Base-by-base conservation (phyloP, 2,329 filamentous ascomycete genomes). In the Fusarium abutilonis region DNA sequence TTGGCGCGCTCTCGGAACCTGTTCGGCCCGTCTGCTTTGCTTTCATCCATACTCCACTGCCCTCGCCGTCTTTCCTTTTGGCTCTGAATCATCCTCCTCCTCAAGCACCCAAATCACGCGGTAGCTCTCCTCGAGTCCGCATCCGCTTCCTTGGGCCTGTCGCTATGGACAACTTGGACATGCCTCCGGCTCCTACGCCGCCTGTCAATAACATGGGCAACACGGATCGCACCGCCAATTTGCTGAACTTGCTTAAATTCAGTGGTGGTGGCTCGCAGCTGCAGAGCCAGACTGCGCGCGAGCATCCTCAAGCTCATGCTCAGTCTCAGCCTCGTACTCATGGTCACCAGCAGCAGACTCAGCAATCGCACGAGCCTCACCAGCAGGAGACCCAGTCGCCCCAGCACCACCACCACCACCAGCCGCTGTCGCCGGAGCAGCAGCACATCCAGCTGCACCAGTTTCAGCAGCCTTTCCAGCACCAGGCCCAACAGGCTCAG, bases 211-310 rank as follows among this genome's bases (percentile, higher is more conserved):
- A 67, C 61, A 73, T 72, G 66, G 73, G 74, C 67, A 75, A 74
- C 52, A 75, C 73, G 36, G 82, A 84, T 48, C 82, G 83, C 67
- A 84, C 82, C 38, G 77, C 81, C 53, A 85, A 83, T 64, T 72
- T 88, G 67, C 76, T 88, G 70, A 87, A 84, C 65, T 77, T 88
- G 52, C 80, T 88, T 72, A 88, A 88, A 78, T 87, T 86, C 68
- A 85, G 81, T 63, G 77, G 79, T 41, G 70, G 66, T 51, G 67
- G 66, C 50, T 70, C 72, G 42, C 77, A 77, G 60, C 63, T 74
- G 60, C 75, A 76, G 64, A 73, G 69, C 21, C 74, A 76, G 57
- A 58, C 66, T 60, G 65, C 65, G 42, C 67, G 65, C 49, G 68
- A 70, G 48, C 69, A 71, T 41, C 59, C 61, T 35, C 69, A 67